A percentile compares a stretch with the other conserved stretches of the same genome.
phyloP scores from a whole-genome alignment of 2,329 filamentous ascomycete genomes.

The Trichoderma harzianum region DNA sequence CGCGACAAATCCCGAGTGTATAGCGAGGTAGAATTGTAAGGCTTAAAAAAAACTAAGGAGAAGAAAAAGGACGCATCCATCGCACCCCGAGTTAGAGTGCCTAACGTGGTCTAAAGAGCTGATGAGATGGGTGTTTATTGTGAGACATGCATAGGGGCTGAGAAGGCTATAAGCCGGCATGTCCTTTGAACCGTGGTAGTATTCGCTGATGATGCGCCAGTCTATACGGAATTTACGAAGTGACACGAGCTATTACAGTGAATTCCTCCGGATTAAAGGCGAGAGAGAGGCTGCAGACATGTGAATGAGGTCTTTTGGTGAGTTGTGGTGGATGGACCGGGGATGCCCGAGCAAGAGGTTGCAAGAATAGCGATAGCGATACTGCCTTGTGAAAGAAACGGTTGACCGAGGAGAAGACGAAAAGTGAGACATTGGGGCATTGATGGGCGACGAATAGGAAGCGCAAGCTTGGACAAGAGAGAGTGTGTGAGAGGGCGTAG shows the following conservation, averaged over 20 bases:
- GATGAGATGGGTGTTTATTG: not conserved
- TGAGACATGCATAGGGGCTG: conserved; percentile 17
- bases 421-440: conserved; percentile 8
- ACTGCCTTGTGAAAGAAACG: not conserved
- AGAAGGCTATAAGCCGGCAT: not conserved
- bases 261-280: not conserved
- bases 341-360: not conserved
- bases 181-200: not conserved
- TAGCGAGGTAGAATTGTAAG: not conserved
- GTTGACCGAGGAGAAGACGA: not conserved
- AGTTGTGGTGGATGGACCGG: not conserved
- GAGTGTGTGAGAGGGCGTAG: not conserved
- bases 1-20: not conserved
- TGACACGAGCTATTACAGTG: not conserved
- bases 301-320: not conserved
- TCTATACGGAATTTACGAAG: not conserved
- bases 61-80: not conserved
- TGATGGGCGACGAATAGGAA: not conserved
- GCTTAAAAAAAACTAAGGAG: not conserved
- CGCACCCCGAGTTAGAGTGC: not conserved
- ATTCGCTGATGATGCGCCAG: not conserved
- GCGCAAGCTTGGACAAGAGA: not conserved
- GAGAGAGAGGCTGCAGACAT: not conserved
- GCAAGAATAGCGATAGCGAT: not conserved
- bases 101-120: not conserved